Evolutionary conservation across 306 rosid species (phyloP).

Genomic region (Biancaea sappan): DNA sequence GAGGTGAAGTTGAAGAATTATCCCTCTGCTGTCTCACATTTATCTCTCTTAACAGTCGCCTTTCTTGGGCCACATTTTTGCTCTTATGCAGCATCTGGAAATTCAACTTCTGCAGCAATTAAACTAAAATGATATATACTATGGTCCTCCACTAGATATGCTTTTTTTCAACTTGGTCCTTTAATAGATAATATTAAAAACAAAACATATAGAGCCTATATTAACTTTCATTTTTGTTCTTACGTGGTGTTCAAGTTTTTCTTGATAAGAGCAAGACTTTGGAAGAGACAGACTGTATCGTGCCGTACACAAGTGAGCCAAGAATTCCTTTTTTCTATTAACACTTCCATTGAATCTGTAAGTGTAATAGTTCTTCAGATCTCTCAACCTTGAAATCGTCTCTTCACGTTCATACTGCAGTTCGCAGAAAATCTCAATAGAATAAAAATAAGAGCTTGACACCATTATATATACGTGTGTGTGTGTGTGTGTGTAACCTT

Average conservation of each 20-base stretch:
- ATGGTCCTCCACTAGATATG: too few species aligned
- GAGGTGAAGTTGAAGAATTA: conserved; percentile 7
- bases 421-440: background rate
- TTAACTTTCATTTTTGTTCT: background rate
- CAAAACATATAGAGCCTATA: too few species aligned
- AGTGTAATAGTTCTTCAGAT: background rate
- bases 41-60: conserved; percentile 9
- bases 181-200: too few species aligned
- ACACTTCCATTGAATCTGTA: background rate
- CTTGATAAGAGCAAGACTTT: background rate
- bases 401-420: background rate
- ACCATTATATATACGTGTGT: too few species aligned
- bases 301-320: background rate
- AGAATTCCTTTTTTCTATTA: background rate
- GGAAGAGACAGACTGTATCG: conserved; percentile 3
- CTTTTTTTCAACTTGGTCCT: too few species aligned
- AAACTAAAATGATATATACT: too few species aligned
- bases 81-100: conserved; percentile 25
- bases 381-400: background rate
- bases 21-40: background rate
- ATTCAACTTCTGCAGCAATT: conserved; percentile 29
- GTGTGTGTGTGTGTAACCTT: too few species aligned
- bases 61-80: conserved; percentile 27
- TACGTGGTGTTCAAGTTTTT: conserved; percentile 23
- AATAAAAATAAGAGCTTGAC: background rate